These are phyloP conservation scores for Moricandia arvensis DNA, from an alignment of 345 rosid species.

Conservation along the genomic window DNA sequence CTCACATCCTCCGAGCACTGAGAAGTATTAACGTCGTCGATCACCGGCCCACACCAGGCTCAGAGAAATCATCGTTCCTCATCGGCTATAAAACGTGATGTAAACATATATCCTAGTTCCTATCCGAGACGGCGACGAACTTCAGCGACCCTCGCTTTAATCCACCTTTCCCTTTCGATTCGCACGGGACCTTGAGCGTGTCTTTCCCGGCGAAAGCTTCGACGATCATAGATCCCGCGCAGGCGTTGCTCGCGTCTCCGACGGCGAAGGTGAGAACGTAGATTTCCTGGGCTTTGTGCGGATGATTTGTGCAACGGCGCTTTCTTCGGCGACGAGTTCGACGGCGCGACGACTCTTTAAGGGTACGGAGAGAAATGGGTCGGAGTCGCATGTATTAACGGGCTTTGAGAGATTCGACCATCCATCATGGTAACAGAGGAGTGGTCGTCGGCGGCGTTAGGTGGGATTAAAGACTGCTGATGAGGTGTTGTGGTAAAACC, in stretches of 20 bases:
- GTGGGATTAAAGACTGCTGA: not conserved
- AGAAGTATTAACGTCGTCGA: conserved; percentile 68
- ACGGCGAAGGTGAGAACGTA: conserved; percentile 63
- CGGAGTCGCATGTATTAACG: not conserved
- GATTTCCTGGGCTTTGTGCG: conserved; percentile 36
- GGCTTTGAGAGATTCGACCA: not conserved
- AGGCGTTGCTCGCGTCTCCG: conserved; percentile 71
- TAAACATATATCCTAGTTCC: conserved; percentile 65
- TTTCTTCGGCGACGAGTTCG: not conserved
- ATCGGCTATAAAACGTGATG: conserved; percentile 70
- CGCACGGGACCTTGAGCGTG: conserved; percentile 55
- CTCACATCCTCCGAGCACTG: conserved; percentile 44
- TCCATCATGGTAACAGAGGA: not conserved
- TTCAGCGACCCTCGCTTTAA: conserved; percentile 51
- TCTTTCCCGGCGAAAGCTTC: conserved; percentile 73
- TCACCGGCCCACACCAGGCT: conserved; percentile 79
- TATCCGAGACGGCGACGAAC: conserved; percentile 48
- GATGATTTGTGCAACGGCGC: not conserved
- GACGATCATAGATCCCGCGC: conserved; percentile 66
- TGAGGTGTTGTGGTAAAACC: not conserved
- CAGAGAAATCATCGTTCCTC: conserved; percentile 67
- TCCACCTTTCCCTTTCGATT: conserved; percentile 73
- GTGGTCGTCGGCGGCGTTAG: conserved; percentile 1
- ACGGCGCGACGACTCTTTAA: not conserved
- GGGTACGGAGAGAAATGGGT: not conserved